Percentiles rank a stretch among this genome's conserved stretches.
Evolutionary conservation across 345 rosid genomes (phyloP).

Genomic region (Gossypium thurberi): DNA sequence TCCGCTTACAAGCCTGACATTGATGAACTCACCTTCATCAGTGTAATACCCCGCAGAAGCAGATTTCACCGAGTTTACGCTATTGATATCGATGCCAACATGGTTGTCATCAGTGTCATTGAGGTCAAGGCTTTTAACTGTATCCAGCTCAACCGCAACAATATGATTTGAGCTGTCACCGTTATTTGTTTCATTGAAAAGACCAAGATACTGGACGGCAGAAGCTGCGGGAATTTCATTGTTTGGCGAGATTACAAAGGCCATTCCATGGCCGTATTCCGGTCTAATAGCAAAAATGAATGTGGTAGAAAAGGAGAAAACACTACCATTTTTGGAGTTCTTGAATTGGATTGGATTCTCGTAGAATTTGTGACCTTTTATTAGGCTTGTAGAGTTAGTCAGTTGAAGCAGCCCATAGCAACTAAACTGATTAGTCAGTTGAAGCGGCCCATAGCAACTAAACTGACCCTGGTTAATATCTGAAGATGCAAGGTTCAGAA

Average conservation of each 20-base stretch:
- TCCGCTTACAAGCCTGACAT: conserved; percentile 29
- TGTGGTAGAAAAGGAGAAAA: conserved; percentile 27
- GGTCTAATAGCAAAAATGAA: background rate
- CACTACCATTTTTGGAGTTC: background rate
- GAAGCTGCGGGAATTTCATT: conserved; percentile 10
- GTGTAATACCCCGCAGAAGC: no score
- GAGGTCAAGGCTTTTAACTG: conserved; percentile 28
- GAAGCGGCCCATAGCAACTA: conserved; percentile 33
- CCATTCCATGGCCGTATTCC: conserved; percentile 33
- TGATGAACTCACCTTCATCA: conserved; percentile 15
- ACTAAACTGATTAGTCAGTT: conserved; percentile 41
- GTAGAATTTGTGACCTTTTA: conserved; percentile 36
- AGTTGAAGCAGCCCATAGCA: conserved; percentile 41
- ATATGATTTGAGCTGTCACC: conserved; percentile 39
- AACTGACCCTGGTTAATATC: conserved; percentile 20
- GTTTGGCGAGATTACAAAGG: conserved; percentile 33
- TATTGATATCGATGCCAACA: no score
- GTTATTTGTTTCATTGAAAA: conserved; percentile 34
- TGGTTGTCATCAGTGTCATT: no score
- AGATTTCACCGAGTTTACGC: no score
- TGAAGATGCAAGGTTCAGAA: conserved; percentile 5
- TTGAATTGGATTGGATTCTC: conserved; percentile 25
- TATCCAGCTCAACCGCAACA: conserved; percentile 47
- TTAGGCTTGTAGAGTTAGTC: conserved; percentile 30
- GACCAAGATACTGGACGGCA: conserved; percentile 31